Percentiles rank a stretch among this genome's conserved stretches.
These are phyloP conservation scores for Ichthyophthirius multifiliis DNA, from an alignment of 169 alveolate genomes.

Conservation along the genomic window DNA sequence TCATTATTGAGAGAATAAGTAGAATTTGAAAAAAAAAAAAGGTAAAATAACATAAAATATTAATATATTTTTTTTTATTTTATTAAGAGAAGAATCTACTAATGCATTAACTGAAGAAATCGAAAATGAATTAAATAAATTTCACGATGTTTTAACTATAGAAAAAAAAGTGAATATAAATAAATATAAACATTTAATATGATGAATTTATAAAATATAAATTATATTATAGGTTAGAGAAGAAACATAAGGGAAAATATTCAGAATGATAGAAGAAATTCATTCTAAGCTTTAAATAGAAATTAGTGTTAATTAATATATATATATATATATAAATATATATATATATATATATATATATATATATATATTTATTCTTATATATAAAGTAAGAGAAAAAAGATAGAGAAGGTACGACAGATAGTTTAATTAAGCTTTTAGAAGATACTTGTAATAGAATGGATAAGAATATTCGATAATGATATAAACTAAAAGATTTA, in stretches of 20 bases:
- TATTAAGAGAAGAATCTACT: constrained; percentile 39
- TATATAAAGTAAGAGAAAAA: constrained; percentile 18
- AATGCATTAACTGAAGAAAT: constrained; percentile 32
- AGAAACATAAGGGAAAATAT: constrained; percentile 44
- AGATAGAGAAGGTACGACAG: constrained; percentile 51
- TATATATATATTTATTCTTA: neutral
- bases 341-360: neutral
- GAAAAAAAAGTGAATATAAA: constrained; percentile 31
- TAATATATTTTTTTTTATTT: neutral
- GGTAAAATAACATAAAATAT: neutral
- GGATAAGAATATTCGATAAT: constrained; percentile 37
- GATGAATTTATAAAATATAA: neutral
- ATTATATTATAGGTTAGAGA: constrained; percentile 10
- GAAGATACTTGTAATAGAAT: constrained; percentile 54
- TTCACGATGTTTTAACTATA: constrained; percentile 21
- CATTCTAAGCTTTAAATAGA: constrained; percentile 35
- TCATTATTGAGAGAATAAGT: neutral
- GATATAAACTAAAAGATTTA: too few species aligned
- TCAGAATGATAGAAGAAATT: constrained; percentile 48
- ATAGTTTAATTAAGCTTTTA: constrained; percentile 40
- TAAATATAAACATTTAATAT: neutral
- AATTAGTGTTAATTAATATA: neutral
- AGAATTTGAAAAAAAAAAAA: constrained; percentile 13
- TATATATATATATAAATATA: too few species aligned
- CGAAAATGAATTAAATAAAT: constrained; percentile 36